Conservation (phyloP, 768 basidiomycete species). For the Tricholoma matsutake region DNA sequence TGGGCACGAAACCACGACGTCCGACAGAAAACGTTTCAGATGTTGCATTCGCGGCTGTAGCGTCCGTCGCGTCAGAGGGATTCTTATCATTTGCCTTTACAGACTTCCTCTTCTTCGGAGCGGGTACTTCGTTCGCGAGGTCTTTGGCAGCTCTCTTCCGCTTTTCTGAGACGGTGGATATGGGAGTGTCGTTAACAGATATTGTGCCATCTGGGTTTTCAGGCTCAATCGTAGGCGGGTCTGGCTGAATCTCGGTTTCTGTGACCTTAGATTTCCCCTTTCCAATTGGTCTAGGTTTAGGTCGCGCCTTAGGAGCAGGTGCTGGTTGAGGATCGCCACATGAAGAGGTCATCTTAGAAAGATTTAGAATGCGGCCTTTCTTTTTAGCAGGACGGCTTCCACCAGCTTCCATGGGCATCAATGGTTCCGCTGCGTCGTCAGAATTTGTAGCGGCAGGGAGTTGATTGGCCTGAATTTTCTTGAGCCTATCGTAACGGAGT, state of each 20-base stretch:
- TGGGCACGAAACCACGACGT: not conserved
- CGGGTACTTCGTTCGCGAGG: not conserved
- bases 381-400: not conserved
- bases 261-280: constrained; percentile 20
- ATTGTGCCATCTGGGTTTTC: not conserved
- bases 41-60: not conserved
- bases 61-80: not conserved
- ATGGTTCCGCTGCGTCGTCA: not conserved
- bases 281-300: constrained; percentile 18
- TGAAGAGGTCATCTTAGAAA: not conserved
- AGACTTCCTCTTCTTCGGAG: constrained; percentile 12
- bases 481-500: constrained; percentile 40
- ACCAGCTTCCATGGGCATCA: not conserved
- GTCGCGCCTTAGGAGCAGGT: constrained; percentile 3
- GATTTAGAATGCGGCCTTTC: not conserved
- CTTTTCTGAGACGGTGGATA: not conserved
- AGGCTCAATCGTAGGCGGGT: not conserved
- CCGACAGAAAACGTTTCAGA: not conserved
- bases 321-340: not conserved
- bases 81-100: not conserved
- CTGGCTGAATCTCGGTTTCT: not conserved
- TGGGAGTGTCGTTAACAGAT: not conserved
- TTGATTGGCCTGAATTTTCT: constrained; percentile 18
- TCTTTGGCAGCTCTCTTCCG: constrained; percentile 2
- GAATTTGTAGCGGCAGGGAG: constrained; percentile 5